Evolutionary conservation across 352 stramenopile species (phyloP).

Genomic region (Pythium insidiosum): DNA sequence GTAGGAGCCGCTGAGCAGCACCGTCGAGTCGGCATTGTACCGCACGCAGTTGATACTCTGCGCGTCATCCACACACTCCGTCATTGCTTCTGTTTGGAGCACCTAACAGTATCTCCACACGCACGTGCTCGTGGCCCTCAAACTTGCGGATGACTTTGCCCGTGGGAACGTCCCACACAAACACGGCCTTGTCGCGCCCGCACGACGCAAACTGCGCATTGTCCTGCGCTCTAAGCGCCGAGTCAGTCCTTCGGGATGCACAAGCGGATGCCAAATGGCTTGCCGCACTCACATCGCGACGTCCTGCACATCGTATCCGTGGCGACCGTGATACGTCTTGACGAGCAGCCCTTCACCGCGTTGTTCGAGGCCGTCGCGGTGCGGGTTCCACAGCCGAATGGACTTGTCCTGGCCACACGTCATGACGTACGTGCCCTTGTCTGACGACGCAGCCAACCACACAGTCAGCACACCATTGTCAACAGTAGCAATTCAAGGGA

Average conservation of each 20-base stretch:
- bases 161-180: slow-evolving; percentile 86
- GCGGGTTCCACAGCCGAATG: slow-evolving; percentile 84
- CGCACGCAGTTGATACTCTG: slow-evolving; percentile 81
- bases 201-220: slow-evolving; percentile 86
- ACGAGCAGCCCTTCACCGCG: slow-evolving; percentile 61
- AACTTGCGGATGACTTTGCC: slow-evolving; percentile 85
- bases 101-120: too few relatives aligned
- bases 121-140: slow-evolving; percentile 67
- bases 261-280: too few relatives aligned
- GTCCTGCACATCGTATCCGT: slow-evolving; percentile 87
- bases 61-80: too few relatives aligned
- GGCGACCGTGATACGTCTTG: slow-evolving; percentile 79
- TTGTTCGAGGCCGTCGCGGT: slow-evolving; percentile 55
- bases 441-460: slow-evolving; percentile 13
- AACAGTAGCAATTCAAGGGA: neutral
- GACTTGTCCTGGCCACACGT: slow-evolving; percentile 84
- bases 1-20: slow-evolving; percentile 82
- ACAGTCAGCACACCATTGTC: neutral
- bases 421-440: slow-evolving; percentile 87
- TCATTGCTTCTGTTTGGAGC: too few relatives aligned
- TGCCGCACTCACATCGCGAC: slow-evolving; percentile 48
- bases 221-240: slow-evolving; percentile 45
- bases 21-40: slow-evolving; percentile 73
- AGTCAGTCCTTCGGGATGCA: too few relatives aligned
- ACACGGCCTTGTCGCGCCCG: slow-evolving; percentile 78